phyloP scores from a whole-genome alignment of 2,329 filamentous ascomycete species.

The Diaporthe aspalathi region DNA sequence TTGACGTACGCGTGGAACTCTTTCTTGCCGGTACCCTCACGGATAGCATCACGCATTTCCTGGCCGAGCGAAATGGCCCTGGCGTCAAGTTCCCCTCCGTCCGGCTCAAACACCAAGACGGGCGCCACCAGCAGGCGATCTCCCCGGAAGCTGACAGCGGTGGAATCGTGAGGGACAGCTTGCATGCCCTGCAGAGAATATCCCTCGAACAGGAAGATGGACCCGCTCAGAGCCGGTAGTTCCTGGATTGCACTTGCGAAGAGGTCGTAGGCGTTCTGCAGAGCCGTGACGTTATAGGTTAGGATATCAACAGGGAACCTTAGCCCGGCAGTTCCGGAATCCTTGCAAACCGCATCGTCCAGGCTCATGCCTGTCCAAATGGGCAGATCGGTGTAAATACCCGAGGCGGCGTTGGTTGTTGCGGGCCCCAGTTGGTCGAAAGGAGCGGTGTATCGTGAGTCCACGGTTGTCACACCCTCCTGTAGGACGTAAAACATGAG shows the following conservation, averaged over 20 bases:
- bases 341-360: constrained; percentile 6
- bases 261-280: constrained; percentile 49
- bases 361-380: constrained; percentile 18
- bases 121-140: constrained; percentile 54
- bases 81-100: constrained; percentile 47
- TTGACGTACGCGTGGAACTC: constrained; percentile 59
- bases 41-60: constrained; percentile 52
- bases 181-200: constrained; percentile 54
- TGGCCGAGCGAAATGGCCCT: constrained; percentile 52
- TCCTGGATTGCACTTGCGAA: constrained; percentile 47
- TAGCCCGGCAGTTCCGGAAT: constrained; percentile 12
- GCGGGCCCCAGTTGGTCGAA: constrained; percentile 5
- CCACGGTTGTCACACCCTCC: neutral
- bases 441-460: neutral
- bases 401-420: neutral
- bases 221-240: constrained; percentile 47
- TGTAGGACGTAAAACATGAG: constrained; percentile 21
- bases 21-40: constrained; percentile 48
- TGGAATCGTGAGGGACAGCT: constrained; percentile 39
- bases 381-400: constrained; percentile 23
- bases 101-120: constrained; percentile 52
- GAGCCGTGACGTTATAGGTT: constrained; percentile 48
- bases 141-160: constrained; percentile 30
- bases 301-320: constrained; percentile 31
- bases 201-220: constrained; percentile 58